Percentiles rank a stretch among this genome's conserved stretches.
phyloP scores from a whole-genome alignment of 2,329 filamentous ascomycete species.

The Penicillium nordicum region DNA sequence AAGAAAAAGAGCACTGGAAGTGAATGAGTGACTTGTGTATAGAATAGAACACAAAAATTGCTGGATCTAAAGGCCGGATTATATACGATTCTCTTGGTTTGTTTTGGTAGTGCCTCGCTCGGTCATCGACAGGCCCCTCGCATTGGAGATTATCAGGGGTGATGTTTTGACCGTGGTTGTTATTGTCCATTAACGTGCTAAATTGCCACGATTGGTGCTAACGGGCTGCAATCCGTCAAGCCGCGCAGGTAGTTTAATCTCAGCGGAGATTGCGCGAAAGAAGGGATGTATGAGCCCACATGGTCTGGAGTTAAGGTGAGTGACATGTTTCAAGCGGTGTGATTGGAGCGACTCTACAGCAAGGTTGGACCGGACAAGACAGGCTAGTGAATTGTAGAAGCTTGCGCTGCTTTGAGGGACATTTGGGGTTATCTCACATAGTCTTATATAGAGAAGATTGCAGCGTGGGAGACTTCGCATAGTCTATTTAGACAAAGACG shows the following conservation, averaged over 20 bases:
- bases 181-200: conserved; percentile 2
- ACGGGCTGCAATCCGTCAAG: conserved; percentile 1
- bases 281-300: conserved; percentile 16
- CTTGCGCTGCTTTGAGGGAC: neutral
- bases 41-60: neutral
- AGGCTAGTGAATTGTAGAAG: neutral
- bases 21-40: conserved; percentile 20
- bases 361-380: neutral
- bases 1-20: conserved; percentile 7
- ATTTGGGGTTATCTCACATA: neutral
- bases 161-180: conserved; percentile 5
- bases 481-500: neutral
- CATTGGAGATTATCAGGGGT: conserved; percentile 14
- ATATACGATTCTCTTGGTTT: conserved; percentile 21
- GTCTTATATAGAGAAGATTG: neutral
- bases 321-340: neutral
- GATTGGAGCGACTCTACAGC: neutral
- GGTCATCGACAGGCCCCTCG: conserved; percentile 14
- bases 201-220: conserved; percentile 11
- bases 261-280: conserved; percentile 1
- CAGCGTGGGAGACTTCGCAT: neutral
- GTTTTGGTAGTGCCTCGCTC: conserved; percentile 14
- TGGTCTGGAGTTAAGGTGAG: conserved; percentile 8
- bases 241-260: conserved; percentile 1
- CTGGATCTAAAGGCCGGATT: conserved; percentile 11